A percentile compares a stretch with the other conserved stretches of the same genome.
Evolutionary conservation across 495 filamentous ascomycete species (phyloP).

Genomic region (Pyronema domesticum): DNA sequence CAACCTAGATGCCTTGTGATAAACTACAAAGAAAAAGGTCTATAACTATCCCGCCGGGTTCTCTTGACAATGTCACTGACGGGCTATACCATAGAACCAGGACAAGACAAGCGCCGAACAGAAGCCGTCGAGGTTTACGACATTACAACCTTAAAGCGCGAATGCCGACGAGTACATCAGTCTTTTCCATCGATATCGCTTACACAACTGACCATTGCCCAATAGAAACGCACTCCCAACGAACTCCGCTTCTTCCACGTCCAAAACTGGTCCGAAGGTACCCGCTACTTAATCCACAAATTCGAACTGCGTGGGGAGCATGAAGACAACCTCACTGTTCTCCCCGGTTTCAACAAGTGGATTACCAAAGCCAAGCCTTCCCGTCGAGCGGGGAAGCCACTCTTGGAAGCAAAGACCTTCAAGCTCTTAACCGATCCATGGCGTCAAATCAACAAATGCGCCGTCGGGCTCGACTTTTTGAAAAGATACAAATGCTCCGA

Average conservation of each 20-base stretch:
- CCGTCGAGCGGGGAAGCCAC: conserved; percentile 32
- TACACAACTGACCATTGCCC: neutral
- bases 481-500: conserved; percentile 25
- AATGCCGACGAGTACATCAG: conserved; percentile 23
- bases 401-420: conserved; percentile 34
- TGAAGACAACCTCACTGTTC: conserved; percentile 29
- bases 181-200: neutral
- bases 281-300: conserved; percentile 33
- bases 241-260: conserved; percentile 26
- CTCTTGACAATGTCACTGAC: conserved; percentile 13
- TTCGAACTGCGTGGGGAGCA: conserved; percentile 32
- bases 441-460: conserved; percentile 29
- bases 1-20: conserved; percentile 28
- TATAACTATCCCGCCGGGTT: neutral
- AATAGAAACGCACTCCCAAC: neutral
- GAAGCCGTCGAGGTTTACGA: conserved; percentile 33
- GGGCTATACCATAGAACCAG: neutral
- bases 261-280: conserved; percentile 38
- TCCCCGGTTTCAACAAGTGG: conserved; percentile 32
- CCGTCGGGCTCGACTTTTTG: conserved; percentile 38
- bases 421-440: conserved; percentile 35
- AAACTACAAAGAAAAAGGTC: conserved; percentile 25
- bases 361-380: conserved; percentile 31
- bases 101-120: conserved; percentile 26
- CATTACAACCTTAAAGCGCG: conserved; percentile 26